phyloP scores from a whole-genome alignment of 371 early-diverging fungal species.

The Apophysomyces sp. region DNA sequence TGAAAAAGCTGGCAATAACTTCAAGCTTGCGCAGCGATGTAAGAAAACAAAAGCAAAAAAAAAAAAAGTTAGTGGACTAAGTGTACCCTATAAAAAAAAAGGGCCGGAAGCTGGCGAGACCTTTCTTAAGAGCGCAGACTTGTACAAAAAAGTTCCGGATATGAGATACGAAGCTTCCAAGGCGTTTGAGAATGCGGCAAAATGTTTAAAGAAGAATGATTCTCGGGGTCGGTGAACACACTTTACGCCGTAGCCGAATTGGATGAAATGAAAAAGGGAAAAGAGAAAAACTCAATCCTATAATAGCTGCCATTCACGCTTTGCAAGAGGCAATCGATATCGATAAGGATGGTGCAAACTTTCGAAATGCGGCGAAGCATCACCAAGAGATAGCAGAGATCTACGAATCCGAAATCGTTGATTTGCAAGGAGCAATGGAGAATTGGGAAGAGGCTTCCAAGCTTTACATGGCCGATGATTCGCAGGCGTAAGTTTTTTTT shows the following conservation, averaged over 20 bases:
- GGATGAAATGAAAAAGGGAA: not conserved
- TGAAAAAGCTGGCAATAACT: conserved; percentile 85
- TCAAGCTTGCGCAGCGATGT: conserved; percentile 89
- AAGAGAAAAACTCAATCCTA: conserved; percentile 1
- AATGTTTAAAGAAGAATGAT: conserved; percentile 79
- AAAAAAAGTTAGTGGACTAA: too few species aligned
- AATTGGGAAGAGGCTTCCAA: conserved; percentile 91
- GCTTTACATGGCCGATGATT: conserved; percentile 89
- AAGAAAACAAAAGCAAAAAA: conserved; percentile 14
- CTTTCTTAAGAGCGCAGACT: conserved; percentile 76
- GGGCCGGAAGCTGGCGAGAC: conserved; percentile 94
- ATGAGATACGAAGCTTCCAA: conserved; percentile 82
- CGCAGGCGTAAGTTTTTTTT: conserved; percentile 68
- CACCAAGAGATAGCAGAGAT: conserved; percentile 93
- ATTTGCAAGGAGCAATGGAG: conserved; percentile 78
- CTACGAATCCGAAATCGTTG: conserved; percentile 85
- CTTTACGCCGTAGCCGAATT: conserved; percentile 1
- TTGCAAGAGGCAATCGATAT: conserved; percentile 76
- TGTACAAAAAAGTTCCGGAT: conserved; percentile 61
- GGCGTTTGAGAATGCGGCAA: conserved; percentile 83
- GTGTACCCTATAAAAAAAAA: conserved; percentile 16
- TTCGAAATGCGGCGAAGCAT: conserved; percentile 89
- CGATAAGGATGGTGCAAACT: conserved; percentile 81
- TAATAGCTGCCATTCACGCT: conserved; percentile 70
- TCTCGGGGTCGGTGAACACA: conserved; percentile 63